phyloP scores from a whole-genome alignment of 1,284 basidiomycete species.

The Baeospora myosura region DNA sequence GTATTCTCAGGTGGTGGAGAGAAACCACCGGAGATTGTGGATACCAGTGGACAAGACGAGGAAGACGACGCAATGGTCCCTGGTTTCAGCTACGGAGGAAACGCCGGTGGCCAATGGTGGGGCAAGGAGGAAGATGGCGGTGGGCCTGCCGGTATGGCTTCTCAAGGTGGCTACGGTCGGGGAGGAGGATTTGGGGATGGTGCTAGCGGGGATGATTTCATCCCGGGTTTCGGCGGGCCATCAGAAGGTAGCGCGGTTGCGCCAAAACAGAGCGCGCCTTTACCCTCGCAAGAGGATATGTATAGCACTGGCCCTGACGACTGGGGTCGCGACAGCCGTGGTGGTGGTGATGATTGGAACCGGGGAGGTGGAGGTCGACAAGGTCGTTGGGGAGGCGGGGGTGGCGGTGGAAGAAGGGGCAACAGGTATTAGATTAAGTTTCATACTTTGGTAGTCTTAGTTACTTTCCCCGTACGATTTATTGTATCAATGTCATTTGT shows the following conservation, averaged over 20 bases:
- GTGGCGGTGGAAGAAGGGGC: not conserved
- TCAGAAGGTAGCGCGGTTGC: constrained; percentile 13
- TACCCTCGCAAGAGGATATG: constrained; percentile 26
- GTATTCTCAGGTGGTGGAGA: constrained; percentile 71
- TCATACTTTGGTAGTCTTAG: no score
- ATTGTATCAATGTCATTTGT: no score
- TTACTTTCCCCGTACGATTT: no score
- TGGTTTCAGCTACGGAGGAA: constrained; percentile 42
- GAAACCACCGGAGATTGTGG: constrained; percentile 61
- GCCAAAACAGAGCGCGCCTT: constrained; percentile 21
- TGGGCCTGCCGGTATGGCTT: not conserved
- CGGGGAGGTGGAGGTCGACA: constrained; percentile 5
- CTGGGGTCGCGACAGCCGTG: constrained; percentile 17
- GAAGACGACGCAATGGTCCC: constrained; percentile 72
- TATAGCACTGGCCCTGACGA: constrained; percentile 25
- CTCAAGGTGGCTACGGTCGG: constrained; percentile 9
- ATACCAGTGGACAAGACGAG: constrained; percentile 57
- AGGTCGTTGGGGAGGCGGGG: constrained; percentile 10
- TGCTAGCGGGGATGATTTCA: constrained; percentile 36
- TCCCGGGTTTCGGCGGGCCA: constrained; percentile 43
- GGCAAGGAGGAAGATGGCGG: constrained; percentile 30
- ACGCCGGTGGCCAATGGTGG: constrained; percentile 27
- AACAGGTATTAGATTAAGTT: not conserved
- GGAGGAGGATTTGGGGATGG: constrained; percentile 16
- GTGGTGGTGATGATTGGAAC: constrained; percentile 8